Base-by-base conservation (phyloP, 495 filamentous ascomycete species). In the Usnea hakonensis region DNA sequence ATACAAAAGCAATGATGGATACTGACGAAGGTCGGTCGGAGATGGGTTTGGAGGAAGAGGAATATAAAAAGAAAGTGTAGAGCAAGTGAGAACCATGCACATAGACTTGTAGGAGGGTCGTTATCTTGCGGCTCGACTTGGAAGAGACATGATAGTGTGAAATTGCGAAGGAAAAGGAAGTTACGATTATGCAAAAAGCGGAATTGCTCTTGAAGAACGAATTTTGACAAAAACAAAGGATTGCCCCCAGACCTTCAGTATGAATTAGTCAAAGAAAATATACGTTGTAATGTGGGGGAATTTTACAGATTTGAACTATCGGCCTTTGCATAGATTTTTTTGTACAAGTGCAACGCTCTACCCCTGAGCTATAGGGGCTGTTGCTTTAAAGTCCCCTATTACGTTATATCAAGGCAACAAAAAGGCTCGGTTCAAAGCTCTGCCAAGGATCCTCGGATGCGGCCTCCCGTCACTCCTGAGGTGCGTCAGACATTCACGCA, bases 331-430 rank as follows among this genome's bases (percentile, higher is more conserved):
- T 66, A 19, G 8, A 54, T n/a, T 44, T 1, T 58, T 32, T 16
- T 21, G 19, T 66, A 66, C 64, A 66, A 66, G 64, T 66, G 64
- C 64, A 57, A 62, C 60, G 64, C 64, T 66, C 52, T 66, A 63
- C 64, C 64, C 58, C 64, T 66, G 52, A 66, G 64, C 64, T 63
- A 66, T 64, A 60, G 55, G 57, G 61, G 61, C 61, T 44, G 3
- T 44, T 36, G 6, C 8, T 2, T 30, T 9, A 5, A 0, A 2
- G 10, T 2, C 8, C 28, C 21, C 44, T 48, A n/a, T n/a, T n/a
- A n/a, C n/a, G n/a, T n/a, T n/a, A n/a, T n/a, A n/a, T n/a, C n/a
- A n/a, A n/a, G n/a, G n/a, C n/a, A n/a, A n/a, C n/a, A n/a, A n/a
- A n/a, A n/a, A n/a, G n/a, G n/a, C n/a, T n/a, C n/a, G n/a, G n/a